Base-by-base conservation (phyloP, 2,329 filamentous ascomycete genomes). In the Phoma sp. region DNA sequence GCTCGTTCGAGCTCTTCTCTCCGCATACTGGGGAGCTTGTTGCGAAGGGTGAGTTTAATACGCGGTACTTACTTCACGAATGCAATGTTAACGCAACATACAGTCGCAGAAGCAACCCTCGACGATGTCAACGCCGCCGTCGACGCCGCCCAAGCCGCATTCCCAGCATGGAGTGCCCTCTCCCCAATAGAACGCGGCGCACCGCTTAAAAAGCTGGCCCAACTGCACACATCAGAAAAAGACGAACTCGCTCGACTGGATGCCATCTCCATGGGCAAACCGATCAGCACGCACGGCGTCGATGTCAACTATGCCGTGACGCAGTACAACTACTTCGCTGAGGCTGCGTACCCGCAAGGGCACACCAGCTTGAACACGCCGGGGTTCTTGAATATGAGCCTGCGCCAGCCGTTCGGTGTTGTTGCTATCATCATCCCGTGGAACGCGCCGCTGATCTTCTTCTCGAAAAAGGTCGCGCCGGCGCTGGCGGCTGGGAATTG, bases 211-310 rank as follows among this genome's bases (percentile, higher is more conserved):
- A 79, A 77, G 53, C 70, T 83, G n/a, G 81, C 80, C 27, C 59
- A 69, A 12, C 44, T 67, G 13, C 58, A 67, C 13, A 10, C 62
- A 1, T 43, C 57, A 3, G 58, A 69, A 38, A 92, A 88, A 87
- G 89, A 93, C 72, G 83, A 90, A 22, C 78, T 94, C 60, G 90
- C 90, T 8, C 88, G 89, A 10, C 90, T 88, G 76, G 93, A 93
- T 76, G 92, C 89, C 6, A 82, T 92, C 43, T 89, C 93, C 78
- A 90, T 93, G 80, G 90, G 90, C 72, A 92, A 92, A 82, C 93
- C 90, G 0, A 87, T 92, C 72, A 86, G 87, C 51, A 89, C 92
- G 73, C 90, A 89, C 43, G 39, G 40, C 1, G 87, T 84, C 75
- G 90, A 90, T 41, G 89, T 93, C 70, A 89, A 92, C 19, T 83